Base-by-base conservation (phyloP, 2,329 filamentous ascomycete species). In the Paecilomyces variotii region DNA sequence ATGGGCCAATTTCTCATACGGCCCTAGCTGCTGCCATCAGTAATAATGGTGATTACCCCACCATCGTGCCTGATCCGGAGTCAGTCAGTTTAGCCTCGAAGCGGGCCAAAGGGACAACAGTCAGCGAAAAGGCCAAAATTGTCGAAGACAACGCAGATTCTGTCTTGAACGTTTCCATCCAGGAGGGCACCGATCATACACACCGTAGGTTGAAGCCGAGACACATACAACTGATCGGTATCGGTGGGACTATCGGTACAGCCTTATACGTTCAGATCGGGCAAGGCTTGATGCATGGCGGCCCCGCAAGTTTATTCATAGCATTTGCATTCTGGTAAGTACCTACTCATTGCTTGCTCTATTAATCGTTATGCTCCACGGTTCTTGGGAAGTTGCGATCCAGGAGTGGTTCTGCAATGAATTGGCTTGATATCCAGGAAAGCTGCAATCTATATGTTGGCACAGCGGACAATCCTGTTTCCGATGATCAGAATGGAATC, bases 171-270 rank as follows among this genome's bases (percentile, higher is more conserved):
- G 65, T 60, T n/a, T 65, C 61, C 10, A 66, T 66, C 30, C 65
- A 68, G 54, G 62, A 65, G 1, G 59, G 59, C 24, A 63, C 64
- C 30, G 72, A 74, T 52, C 64, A 70, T 54, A 77, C 75, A 1
- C 73, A 73, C 34, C 73, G 76, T 57, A 75, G 72, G 59, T 65
- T 79, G 24, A 78, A 77, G 60, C 71, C 76, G 12, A 67, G 76
- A 60, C 77, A 79, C 66, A 74, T 79, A 49, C 76, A 79, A 61
- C 64, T 79, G 59, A 79, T 79, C 58, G 77, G 76, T 49, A 78
- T 79, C 57, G 77, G 77, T 26, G 76, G 76, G 11, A 75, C 74
- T 32, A 77, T 79, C 63, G 74, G 76, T 24, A 76, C 72, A n/a
- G 74, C 72, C 0, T 62, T 78, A 34, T 77, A 73, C 60, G 76